phyloP scores from a whole-genome alignment of 1,139 yeast genomes.

The Nakaseomyces delphensis region DNA sequence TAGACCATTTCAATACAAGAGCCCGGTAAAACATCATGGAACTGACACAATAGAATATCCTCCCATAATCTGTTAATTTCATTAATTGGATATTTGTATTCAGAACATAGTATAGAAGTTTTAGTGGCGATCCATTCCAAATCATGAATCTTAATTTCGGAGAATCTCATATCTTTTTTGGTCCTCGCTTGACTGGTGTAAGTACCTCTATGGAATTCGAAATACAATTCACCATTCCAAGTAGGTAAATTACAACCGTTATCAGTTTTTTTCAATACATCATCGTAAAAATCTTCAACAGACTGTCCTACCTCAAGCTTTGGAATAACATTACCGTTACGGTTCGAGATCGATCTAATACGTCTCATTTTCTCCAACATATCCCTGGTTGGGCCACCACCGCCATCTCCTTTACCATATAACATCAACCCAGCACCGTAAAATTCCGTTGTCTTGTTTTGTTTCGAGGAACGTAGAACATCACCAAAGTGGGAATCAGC shows the following conservation, averaged over 20 bases:
- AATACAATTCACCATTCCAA: conserved; percentile 89
- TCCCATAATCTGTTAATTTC: conserved; percentile 75
- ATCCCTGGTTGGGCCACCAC: conserved; percentile 93
- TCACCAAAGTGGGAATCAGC: conserved; percentile 91
- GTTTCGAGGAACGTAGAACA: conserved; percentile 66
- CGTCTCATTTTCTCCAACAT: conserved; percentile 89
- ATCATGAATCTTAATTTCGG: conserved; percentile 77
- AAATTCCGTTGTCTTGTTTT: conserved; percentile 74
- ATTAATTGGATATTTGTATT: conserved; percentile 61
- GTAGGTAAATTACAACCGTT: conserved; percentile 64
- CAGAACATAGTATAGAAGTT: conserved; percentile 45
- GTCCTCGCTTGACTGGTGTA: conserved; percentile 88
- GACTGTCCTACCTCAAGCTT: conserved; percentile 62
- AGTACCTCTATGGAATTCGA: conserved; percentile 95
- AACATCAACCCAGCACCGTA: conserved; percentile 74
- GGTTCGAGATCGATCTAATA: conserved; percentile 78
- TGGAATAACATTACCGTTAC: conserved; percentile 70
- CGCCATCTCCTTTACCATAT: conserved; percentile 95
- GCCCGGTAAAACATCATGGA: conserved; percentile 95
- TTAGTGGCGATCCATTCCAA: conserved; percentile 75
- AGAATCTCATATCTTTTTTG: conserved; percentile 67
- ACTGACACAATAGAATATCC: conserved; percentile 79
- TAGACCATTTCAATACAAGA: conserved; percentile 93
- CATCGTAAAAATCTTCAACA: conserved; percentile 71
- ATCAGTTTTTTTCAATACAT: conserved; percentile 52